Evolutionary conservation across 352 stramenopile genomes (phyloP).

Genomic region (Elongisporangium anandrum): DNA sequence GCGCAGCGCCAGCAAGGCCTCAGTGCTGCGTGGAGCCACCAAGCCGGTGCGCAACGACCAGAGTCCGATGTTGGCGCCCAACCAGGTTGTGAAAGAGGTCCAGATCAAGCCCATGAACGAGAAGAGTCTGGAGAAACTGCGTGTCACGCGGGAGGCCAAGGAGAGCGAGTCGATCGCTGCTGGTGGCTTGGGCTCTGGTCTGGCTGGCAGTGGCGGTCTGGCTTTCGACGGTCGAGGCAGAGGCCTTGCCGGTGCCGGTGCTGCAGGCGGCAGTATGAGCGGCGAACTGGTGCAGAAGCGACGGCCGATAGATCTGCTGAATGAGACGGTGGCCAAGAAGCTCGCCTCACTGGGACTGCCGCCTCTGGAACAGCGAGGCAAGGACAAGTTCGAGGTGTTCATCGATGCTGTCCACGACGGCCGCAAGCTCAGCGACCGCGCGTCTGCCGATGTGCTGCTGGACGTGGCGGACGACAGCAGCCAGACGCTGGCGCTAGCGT

Average conservation of each 20-base stretch:
- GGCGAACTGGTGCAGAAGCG: conserved; percentile 51
- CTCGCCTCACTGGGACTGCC: conserved; percentile 21
- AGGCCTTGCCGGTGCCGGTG: conserved; percentile 13
- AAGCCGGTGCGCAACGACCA: conserved; percentile 71
- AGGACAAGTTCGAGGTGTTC: conserved; percentile 72
- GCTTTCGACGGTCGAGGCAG: conserved; percentile 12
- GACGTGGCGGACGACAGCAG: conserved; percentile 37
- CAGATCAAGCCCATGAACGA: conserved; percentile 89
- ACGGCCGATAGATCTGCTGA: conserved; percentile 58
- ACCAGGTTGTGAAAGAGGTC: conserved; percentile 85
- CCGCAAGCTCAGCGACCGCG: conserved; percentile 27
- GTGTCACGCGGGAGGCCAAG: conserved; percentile 65
- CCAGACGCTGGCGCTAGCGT: conserved; percentile 46
- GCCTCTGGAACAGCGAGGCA: conserved; percentile 30
- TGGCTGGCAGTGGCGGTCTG: conserved; percentile 10
- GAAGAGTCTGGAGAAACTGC: conserved; percentile 80
- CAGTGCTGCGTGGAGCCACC: conserved; percentile 50
- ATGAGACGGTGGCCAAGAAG: conserved; percentile 35
- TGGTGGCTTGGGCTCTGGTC: neutral
- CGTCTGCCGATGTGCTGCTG: conserved; percentile 29
- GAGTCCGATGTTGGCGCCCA: conserved; percentile 45
- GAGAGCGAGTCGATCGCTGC: conserved; percentile 28
- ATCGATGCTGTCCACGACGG: conserved; percentile 43
- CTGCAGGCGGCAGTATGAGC: conserved; percentile 20
- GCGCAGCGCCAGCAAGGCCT: conserved; percentile 54